Conservation (phyloP, 768 basidiomycete genomes). For the Tulasnella sp. region DNA sequence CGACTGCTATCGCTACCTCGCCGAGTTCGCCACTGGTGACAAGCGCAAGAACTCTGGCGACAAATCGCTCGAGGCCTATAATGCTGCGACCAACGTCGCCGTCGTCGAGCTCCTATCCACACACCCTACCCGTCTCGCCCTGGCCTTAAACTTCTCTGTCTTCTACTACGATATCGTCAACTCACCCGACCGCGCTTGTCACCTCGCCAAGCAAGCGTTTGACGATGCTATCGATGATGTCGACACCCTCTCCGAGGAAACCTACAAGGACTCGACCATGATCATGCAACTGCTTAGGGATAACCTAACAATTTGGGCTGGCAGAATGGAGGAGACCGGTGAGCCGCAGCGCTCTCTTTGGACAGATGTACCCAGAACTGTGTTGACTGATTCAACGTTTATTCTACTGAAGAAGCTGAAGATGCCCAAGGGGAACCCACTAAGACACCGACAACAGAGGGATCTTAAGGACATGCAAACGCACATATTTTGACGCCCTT, state of each 20-base stretch:
- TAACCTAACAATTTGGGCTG: slow-evolving; percentile 71
- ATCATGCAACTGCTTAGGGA: slow-evolving; percentile 75
- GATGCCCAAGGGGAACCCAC: background rate
- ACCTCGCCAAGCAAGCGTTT: slow-evolving; percentile 83
- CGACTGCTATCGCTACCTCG: slow-evolving; percentile 85
- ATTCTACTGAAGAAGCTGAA: slow-evolving; percentile 5
- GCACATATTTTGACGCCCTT: background rate
- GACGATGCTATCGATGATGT: slow-evolving; percentile 75
- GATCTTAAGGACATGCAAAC: background rate
- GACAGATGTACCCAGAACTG: background rate
- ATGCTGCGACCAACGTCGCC: slow-evolving; percentile 75
- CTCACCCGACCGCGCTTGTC: slow-evolving; percentile 77
- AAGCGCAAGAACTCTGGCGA: slow-evolving; percentile 59
- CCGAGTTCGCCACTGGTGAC: slow-evolving; percentile 70
- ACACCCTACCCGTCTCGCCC: slow-evolving; percentile 77
- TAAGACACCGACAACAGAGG: background rate
- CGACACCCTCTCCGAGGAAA: slow-evolving; percentile 42
- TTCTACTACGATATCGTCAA: slow-evolving; percentile 83
- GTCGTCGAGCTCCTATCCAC: slow-evolving; percentile 56
- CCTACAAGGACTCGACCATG: slow-evolving; percentile 65
- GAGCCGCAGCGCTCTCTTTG: background rate
- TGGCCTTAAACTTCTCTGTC: slow-evolving; percentile 89
- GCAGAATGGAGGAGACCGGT: slow-evolving; percentile 18
- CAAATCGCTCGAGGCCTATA: slow-evolving; percentile 74
- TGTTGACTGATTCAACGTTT: background rate